Evolutionary conservation across 192 early-diverging fungal species (phyloP), one percentile per base, ranked within the genome.

Genomic region (Entomortierella parvispora): DNA sequence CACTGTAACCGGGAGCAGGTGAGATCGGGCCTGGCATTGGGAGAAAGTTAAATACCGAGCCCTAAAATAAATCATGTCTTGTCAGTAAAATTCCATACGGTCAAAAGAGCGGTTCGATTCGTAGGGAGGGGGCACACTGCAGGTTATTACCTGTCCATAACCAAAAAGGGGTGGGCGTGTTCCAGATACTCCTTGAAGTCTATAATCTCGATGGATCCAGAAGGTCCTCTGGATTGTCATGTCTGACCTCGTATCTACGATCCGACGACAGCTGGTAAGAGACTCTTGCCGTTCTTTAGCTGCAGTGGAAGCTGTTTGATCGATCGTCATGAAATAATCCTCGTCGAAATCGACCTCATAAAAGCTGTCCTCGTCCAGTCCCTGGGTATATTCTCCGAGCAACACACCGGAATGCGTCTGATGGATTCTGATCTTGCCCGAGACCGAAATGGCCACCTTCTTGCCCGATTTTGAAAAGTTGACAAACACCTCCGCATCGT

Each of bases 121-220:
- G 12, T 15, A 56, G 31, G n/a, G n/a, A n/a, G n/a, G n/a, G n/a
- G n/a, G n/a, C n/a, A n/a, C n/a, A n/a, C n/a, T n/a, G n/a, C n/a
- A n/a, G n/a, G n/a, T n/a, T n/a, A n/a, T 34, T 34, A 56, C 54
- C 29, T 20, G 29, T 10, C 14, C 1, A 32, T 11, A 34, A 10
- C 8, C 22, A 4, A 56, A 56, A 8, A 56, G 15, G 2, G 54
- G 54, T 18, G 12, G 14, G 12, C 34, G 34, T 2, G 20, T 33
- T 11, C 17, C 20, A 6, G 29, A 33, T 3, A 53, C 53, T 6
- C 32, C 20, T 45, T 62, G 59, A 14, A 71, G 45, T 34, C 34
- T n/a, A 48, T 71, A 63, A 14, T 71, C 69, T n/a, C 56, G 60
- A 32, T 71, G 69, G n/a, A 71, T 43, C 29, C 18, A 50, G 42